These are phyloP conservation scores for Colletotrichum sojae DNA, from an alignment of 2,329 filamentous ascomycete species.

Conservation along the genomic window DNA sequence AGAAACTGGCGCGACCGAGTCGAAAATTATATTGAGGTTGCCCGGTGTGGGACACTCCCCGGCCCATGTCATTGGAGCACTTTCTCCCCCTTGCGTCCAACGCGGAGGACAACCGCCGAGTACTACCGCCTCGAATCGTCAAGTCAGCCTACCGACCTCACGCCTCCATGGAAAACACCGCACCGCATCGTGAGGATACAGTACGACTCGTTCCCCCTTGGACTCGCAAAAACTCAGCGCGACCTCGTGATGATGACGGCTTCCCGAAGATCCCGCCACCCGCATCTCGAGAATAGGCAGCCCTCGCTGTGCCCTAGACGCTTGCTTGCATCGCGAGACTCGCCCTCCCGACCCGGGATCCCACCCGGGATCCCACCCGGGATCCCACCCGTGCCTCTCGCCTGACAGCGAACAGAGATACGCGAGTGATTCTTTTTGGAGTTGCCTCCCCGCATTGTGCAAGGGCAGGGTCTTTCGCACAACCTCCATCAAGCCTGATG, in stretches of 20 bases:
- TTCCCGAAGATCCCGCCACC: constrained; percentile 40
- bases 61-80: constrained; percentile 37
- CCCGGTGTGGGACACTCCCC: constrained; percentile 27
- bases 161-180: neutral
- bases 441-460: constrained; percentile 28
- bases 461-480: constrained; percentile 20
- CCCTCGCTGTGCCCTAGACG: neutral
- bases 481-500: constrained; percentile 22
- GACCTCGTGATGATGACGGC: constrained; percentile 27
- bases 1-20: constrained; percentile 29
- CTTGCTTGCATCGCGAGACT: constrained; percentile 11
- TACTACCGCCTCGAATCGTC: constrained; percentile 33
- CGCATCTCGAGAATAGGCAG: neutral
- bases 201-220: constrained; percentile 14
- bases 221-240: neutral
- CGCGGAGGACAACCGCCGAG: constrained; percentile 37
- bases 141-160: constrained; percentile 7
- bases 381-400: neutral
- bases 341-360: constrained; percentile 6
- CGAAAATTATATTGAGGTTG: constrained; percentile 16
- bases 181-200: constrained; percentile 20
- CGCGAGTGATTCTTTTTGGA: neutral
- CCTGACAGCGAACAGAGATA: constrained; percentile 21
- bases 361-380: neutral
- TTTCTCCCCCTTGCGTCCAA: constrained; percentile 22